Evolutionary conservation across 768 basidiomycete species (phyloP).

Genomic region (Tulasnella sp.): DNA sequence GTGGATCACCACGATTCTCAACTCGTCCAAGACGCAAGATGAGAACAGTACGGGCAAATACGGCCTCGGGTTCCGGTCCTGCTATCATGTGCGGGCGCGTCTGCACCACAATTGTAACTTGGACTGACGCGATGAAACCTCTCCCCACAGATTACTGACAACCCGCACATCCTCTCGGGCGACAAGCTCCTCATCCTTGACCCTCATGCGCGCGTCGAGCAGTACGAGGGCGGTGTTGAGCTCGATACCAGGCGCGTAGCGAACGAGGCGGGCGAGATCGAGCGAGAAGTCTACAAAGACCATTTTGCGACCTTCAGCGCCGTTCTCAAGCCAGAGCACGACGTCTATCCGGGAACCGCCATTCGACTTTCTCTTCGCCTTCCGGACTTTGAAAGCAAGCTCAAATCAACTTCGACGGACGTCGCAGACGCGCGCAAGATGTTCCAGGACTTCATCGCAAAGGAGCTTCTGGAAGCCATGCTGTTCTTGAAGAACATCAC

Average conservation of each 20-base stretch:
- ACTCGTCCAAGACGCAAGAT: constrained; percentile 20
- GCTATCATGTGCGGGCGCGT: not conserved
- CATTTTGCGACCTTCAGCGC: not conserved
- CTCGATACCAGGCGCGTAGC: not conserved
- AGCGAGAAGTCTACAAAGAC: not conserved
- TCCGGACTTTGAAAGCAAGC: constrained; percentile 38
- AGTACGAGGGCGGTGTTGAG: not conserved
- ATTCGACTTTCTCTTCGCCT: constrained; percentile 50
- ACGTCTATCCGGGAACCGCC: constrained; percentile 42
- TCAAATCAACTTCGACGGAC: constrained; percentile 42
- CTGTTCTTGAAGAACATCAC: constrained; percentile 25
- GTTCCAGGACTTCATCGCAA: constrained; percentile 34
- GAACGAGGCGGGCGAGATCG: not conserved
- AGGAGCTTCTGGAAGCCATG: constrained; percentile 13
- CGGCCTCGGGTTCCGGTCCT: constrained; percentile 4
- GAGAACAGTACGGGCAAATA: constrained; percentile 16
- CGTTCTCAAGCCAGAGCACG: constrained; percentile 1
- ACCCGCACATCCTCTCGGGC: constrained; percentile 14
- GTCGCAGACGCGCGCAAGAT: constrained; percentile 46
- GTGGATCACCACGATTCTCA: not conserved
- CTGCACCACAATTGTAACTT: not conserved
- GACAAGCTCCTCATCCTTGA: constrained; percentile 16
- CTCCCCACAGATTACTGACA: constrained; percentile 1
- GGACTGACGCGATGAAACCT: not conserved
- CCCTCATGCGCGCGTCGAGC: constrained; percentile 12